Evolutionary conservation across 2,329 filamentous ascomycete species (phyloP).

Genomic region (Proliferodiscus dingleyae): DNA sequence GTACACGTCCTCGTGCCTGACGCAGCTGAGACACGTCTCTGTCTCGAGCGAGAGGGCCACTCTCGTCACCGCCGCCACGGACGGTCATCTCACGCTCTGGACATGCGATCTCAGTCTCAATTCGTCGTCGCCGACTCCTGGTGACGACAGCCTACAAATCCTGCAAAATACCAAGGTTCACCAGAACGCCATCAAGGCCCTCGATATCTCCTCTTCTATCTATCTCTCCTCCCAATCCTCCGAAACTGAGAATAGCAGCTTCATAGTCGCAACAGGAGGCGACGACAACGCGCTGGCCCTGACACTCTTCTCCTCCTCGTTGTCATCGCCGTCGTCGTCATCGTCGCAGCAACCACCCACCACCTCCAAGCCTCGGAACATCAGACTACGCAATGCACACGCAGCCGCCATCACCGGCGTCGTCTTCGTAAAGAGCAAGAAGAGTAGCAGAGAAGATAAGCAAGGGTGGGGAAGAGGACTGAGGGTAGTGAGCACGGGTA

Average conservation of each 20-base stretch:
- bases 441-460: no score
- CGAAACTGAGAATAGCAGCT: constrained; percentile 22
- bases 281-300: constrained; percentile 80
- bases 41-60: constrained; percentile 35
- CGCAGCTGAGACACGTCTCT: constrained; percentile 45
- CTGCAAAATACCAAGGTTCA: constrained; percentile 58
- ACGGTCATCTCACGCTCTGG: constrained; percentile 70
- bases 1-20: constrained; percentile 73
- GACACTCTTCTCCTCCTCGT: constrained; percentile 35
- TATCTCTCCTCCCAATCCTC: no score
- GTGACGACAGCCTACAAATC: no score
- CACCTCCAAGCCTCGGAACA: background rate
- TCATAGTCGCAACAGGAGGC: constrained; percentile 67
- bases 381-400: constrained; percentile 55
- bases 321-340: no score
- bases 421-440: constrained; percentile 33
- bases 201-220: constrained; percentile 43
- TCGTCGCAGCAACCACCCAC: no score
- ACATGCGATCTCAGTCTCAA: no score
- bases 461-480: constrained; percentile 16
- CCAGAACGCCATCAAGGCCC: constrained; percentile 73
- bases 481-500: constrained; percentile 45
- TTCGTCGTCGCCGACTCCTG: no score
- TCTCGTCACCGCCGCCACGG: constrained; percentile 70
- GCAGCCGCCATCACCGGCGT: constrained; percentile 65